These are phyloP conservation scores for Cryomyces minteri DNA, from an alignment of 495 filamentous ascomycete species.

Conservation along the genomic window DNA sequence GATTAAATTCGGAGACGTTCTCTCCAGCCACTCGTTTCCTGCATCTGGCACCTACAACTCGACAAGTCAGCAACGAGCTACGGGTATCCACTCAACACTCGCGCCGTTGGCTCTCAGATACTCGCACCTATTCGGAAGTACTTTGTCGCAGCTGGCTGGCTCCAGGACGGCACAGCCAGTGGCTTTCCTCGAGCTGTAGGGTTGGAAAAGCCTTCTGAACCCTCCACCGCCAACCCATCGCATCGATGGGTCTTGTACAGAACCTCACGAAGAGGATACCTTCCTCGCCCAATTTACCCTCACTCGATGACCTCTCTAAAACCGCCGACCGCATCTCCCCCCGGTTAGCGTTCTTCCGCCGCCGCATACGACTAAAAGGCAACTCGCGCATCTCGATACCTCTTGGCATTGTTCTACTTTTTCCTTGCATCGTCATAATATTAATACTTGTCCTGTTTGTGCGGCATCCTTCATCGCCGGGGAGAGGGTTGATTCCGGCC, in stretches of 20 bases:
- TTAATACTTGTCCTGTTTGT: constrained; percentile 83
- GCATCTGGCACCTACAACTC: too few species aligned
- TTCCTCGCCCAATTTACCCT: constrained; percentile 36
- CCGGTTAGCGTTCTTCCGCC: constrained; percentile 67
- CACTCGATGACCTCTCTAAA: constrained; percentile 37
- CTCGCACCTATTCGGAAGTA: too few species aligned
- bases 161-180: too few species aligned
- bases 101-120: too few species aligned
- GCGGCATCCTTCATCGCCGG: constrained; percentile 68
- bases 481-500: constrained; percentile 70
- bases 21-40: too few species aligned
- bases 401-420: constrained; percentile 78
- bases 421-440: constrained; percentile 80
- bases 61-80: too few species aligned
- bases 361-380: constrained; percentile 80
- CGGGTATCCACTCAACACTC: too few species aligned
- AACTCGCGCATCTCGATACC: constrained; percentile 92
- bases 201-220: background rate
- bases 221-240: too few species aligned
- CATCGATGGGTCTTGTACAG: constrained; percentile 41
- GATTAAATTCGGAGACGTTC: too few species aligned
- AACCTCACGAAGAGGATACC: constrained; percentile 42
- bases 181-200: too few species aligned
- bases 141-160: too few species aligned
- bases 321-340: constrained; percentile 33